A percentile compares a stretch with the other conserved stretches of the same genome.
Evolutionary conservation across 768 basidiomycete genomes (phyloP).

Genomic region (Saitozyma podzolica): DNA sequence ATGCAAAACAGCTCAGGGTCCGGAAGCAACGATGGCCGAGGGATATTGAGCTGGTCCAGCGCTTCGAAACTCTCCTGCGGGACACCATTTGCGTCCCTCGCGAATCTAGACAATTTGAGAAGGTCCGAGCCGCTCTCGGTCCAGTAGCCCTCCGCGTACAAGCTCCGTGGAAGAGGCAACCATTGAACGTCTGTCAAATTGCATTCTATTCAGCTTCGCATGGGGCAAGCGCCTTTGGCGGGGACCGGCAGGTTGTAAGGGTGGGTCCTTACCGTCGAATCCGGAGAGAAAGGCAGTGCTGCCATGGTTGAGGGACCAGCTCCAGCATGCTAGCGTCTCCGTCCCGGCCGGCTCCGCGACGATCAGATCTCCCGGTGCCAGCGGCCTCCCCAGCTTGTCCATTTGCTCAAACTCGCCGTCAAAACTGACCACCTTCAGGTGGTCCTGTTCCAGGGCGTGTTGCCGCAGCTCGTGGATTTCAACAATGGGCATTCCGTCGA

Average conservation of each 20-base stretch:
- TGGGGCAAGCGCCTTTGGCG: background rate
- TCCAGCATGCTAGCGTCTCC: background rate
- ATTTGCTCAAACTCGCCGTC: constrained; percentile 2
- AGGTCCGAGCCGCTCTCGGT: background rate
- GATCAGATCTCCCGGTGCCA: background rate
- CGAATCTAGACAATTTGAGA: background rate
- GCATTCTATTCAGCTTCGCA: too few relatives aligned
- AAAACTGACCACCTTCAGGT: background rate
- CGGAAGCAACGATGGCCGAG: background rate
- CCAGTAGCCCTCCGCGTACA: too few relatives aligned
- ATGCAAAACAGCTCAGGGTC: constrained; percentile 5
- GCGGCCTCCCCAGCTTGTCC: background rate
- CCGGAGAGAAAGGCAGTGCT: background rate
- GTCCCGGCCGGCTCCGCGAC: background rate
- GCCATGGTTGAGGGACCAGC: background rate
- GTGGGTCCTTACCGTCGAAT: background rate
- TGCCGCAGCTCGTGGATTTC: constrained; percentile 11
- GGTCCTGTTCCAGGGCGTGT: background rate
- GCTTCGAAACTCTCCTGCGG: background rate
- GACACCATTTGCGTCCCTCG: background rate
- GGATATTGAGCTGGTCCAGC: background rate
- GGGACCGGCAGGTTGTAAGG: background rate
- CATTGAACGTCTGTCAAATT: too few relatives aligned
- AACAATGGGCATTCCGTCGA: constrained; percentile 10
- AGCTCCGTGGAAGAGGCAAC: too few relatives aligned